Evolutionary conservation across 2,329 filamentous ascomycete genomes (phyloP).

Genomic region (Amauroascus verrucosus): DNA sequence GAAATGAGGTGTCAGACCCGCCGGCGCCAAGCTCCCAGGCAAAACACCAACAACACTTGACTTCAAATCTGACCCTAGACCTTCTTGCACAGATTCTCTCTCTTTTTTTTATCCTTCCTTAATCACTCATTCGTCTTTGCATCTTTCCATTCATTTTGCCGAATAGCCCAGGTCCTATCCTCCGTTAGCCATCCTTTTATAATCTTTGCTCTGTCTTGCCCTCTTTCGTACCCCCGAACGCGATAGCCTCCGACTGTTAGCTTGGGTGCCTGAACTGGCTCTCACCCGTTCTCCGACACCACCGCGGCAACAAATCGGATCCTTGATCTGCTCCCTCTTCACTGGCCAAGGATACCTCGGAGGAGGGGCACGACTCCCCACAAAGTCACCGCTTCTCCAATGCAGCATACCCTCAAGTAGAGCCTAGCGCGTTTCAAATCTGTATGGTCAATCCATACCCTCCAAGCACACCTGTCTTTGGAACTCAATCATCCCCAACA

Average conservation of each 20-base stretch:
- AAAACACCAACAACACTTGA: constrained; percentile 6
- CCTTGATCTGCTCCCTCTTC: background rate
- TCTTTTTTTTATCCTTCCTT: background rate
- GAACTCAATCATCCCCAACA: background rate
- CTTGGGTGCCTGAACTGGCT: background rate
- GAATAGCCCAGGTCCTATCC: background rate
- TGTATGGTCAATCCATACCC: constrained; percentile 8
- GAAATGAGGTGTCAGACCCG: constrained; percentile 10
- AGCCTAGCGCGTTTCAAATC: constrained; percentile 11
- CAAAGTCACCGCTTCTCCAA: constrained; percentile 5
- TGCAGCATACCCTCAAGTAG: constrained; percentile 5
- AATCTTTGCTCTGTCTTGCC: background rate
- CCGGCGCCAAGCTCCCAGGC: constrained; percentile 8
- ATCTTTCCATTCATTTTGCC: constrained; percentile 4
- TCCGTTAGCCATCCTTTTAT: background rate
- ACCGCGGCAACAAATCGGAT: background rate
- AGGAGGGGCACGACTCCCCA: constrained; percentile 1
- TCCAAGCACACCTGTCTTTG: background rate
- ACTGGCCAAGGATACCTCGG: background rate
- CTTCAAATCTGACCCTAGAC: constrained; percentile 1
- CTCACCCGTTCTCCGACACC: background rate
- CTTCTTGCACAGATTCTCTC: constrained; percentile 1
- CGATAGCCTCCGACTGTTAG: background rate
- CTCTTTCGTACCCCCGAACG: background rate
- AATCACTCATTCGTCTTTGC: background rate